phyloP scores from a whole-genome alignment of 2,329 filamentous ascomycete genomes.

The Sphaerostilbella broomeana region DNA sequence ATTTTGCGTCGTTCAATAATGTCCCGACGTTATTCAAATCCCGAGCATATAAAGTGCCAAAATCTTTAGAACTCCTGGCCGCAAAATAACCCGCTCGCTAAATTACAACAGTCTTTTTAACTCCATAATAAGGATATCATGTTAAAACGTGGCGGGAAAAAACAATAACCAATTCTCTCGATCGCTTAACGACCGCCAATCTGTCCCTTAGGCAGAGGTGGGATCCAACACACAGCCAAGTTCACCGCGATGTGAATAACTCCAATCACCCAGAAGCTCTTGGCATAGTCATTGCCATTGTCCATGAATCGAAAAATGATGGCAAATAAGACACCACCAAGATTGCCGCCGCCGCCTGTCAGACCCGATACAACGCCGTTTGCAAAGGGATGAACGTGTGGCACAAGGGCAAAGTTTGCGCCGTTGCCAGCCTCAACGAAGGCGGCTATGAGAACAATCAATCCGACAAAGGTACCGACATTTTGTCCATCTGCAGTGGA shows the following conservation, averaged over 20 bases:
- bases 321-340: slow-evolving; percentile 80
- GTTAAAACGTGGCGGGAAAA: background rate
- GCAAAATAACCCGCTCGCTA: no score
- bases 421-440: slow-evolving; percentile 84
- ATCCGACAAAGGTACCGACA: slow-evolving; percentile 61
- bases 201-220: slow-evolving; percentile 46
- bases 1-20: no score
- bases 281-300: slow-evolving; percentile 58
- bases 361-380: slow-evolving; percentile 74
- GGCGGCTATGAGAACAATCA: slow-evolving; percentile 69
- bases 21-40: no score
- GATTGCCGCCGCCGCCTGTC: slow-evolving; percentile 73
- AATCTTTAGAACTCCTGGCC: no score
- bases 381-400: slow-evolving; percentile 75
- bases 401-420: slow-evolving; percentile 78
- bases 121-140: background rate
- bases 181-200: slow-evolving; percentile 24
- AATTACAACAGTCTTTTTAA: no score
- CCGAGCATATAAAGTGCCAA: no score
- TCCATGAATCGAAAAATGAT: slow-evolving; percentile 70
- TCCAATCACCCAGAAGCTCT: slow-evolving; percentile 76
- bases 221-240: slow-evolving; percentile 51
- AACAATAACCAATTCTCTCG: background rate
- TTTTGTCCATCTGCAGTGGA: slow-evolving; percentile 37
- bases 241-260: slow-evolving; percentile 66